Evolutionary conservation across 768 basidiomycete genomes (phyloP).

Genomic region (Hydnum rufescens): DNA sequence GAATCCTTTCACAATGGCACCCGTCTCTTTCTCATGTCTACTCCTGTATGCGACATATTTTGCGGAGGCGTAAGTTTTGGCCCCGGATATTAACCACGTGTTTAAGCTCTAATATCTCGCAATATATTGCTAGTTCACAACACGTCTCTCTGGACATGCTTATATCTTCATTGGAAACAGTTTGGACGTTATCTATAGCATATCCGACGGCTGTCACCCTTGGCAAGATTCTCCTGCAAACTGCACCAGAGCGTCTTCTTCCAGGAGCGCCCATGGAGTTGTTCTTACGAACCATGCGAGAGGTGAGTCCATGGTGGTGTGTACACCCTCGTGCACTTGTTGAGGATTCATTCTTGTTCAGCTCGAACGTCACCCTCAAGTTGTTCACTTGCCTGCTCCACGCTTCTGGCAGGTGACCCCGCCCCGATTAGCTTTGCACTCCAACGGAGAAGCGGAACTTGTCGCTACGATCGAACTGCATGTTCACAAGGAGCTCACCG

Average conservation of each 20-base stretch:
- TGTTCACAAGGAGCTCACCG: constrained; percentile 42
- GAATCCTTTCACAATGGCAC: constrained; percentile 10
- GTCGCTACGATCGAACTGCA: constrained; percentile 67
- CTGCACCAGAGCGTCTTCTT: constrained; percentile 48
- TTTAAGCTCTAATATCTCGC: neutral
- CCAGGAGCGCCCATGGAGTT: constrained; percentile 41
- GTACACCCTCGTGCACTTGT: neutral
- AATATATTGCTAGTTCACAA: constrained; percentile 21
- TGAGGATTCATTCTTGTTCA: constrained; percentile 14
- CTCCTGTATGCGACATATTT: constrained; percentile 4
- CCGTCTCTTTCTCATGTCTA: constrained; percentile 3
- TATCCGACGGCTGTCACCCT: constrained; percentile 70
- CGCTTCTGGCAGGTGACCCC: constrained; percentile 78
- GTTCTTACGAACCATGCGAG: constrained; percentile 62
- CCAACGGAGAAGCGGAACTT: constrained; percentile 7
- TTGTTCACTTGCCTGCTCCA: constrained; percentile 64
- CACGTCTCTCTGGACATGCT: constrained; percentile 65
- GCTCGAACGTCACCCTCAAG: constrained; percentile 71
- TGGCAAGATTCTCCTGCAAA: constrained; percentile 76
- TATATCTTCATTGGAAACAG: constrained; percentile 57
- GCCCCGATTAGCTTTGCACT: neutral
- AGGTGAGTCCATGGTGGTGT: constrained; percentile 28
- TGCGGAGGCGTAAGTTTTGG: constrained; percentile 2
- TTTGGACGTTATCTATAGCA: constrained; percentile 63
- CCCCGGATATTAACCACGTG: neutral